A percentile compares a stretch with the other conserved stretches of the same genome.
Evolutionary conservation across 2,329 filamentous ascomycete species (phyloP).

Genomic region (Ascochyta viciae-villosae): DNA sequence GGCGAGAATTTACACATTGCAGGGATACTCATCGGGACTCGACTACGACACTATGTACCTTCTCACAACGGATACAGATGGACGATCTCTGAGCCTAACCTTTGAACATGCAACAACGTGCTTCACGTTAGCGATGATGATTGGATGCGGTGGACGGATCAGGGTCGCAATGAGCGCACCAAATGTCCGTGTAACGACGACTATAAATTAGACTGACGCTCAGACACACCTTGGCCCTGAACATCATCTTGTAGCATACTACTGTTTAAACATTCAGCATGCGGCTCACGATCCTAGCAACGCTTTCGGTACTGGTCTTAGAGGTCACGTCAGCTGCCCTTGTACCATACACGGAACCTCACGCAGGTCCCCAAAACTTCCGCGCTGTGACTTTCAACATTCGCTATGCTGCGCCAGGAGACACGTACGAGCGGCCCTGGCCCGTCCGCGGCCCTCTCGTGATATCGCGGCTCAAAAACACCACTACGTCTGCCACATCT

Average conservation of each 20-base stretch:
- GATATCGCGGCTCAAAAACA: constrained; percentile 56
- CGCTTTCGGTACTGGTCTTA: not conserved
- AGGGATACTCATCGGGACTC: not conserved
- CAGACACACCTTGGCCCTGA: no score
- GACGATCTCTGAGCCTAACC: no score
- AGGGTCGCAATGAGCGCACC: no score
- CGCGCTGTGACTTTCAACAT: constrained; percentile 68
- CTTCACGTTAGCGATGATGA: no score
- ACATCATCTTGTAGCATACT: no score
- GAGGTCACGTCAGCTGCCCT: not conserved
- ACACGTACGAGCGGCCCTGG: constrained; percentile 66
- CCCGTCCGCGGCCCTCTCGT: constrained; percentile 62
- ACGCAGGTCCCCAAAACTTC: constrained; percentile 14
- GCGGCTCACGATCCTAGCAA: not conserved
- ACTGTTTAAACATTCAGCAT: no score
- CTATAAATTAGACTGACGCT: no score
- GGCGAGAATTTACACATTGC: constrained; percentile 9
- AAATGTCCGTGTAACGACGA: no score
- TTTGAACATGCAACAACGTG: no score
- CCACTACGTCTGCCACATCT: constrained; percentile 58
- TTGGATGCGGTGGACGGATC: no score
- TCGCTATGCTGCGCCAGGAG: constrained; percentile 62
- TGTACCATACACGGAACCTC: not conserved
- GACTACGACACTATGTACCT: not conserved
- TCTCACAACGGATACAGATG: no score